A percentile compares a stretch with the other conserved stretches of the same genome.
Evolutionary conservation across 139 green algal species (phyloP).

Genomic region (Chlamydomonas sphaeroides): DNA sequence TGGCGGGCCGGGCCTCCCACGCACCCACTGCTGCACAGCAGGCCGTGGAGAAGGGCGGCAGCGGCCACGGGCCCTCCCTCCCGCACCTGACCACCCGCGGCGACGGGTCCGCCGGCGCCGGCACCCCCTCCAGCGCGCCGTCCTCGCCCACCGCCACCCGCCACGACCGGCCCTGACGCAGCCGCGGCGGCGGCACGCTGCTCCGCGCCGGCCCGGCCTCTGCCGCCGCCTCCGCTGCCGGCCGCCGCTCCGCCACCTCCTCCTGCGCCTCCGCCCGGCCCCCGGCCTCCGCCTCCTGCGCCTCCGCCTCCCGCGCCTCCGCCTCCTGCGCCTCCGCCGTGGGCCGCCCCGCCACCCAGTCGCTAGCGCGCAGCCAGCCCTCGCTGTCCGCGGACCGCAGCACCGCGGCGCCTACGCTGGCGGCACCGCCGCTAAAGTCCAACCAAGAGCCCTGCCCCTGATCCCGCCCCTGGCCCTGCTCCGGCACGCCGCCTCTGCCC

Average conservation of each 20-base stretch:
- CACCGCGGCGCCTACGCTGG: slow-evolving; percentile 25
- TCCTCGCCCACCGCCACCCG: slow-evolving; percentile 39
- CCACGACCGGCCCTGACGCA: slow-evolving; percentile 28
- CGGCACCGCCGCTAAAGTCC: slow-evolving; percentile 8
- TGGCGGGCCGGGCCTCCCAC: too few species aligned
- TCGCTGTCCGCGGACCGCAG: slow-evolving; percentile 14
- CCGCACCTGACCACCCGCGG: slow-evolving; percentile 9
- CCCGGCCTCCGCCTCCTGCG: not conserved
- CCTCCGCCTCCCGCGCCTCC: not conserved
- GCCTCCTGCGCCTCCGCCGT: not conserved
- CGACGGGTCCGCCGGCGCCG: not conserved
- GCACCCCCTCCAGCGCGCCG: slow-evolving; percentile 42
- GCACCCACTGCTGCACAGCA: too few species aligned
- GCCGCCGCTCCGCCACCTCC: slow-evolving; percentile 3
- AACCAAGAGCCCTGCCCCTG: slow-evolving; percentile 15
- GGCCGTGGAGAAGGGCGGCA: too few species aligned
- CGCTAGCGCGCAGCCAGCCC: slow-evolving; percentile 17
- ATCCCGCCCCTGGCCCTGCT: slow-evolving; percentile 7
- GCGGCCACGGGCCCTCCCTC: not conserved
- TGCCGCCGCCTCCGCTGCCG: not conserved
- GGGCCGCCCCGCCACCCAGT: slow-evolving; percentile 19
- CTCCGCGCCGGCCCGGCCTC: not conserved
- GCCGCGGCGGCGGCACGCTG: slow-evolving; percentile 27
- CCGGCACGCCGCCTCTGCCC: not conserved
- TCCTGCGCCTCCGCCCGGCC: not conserved